Evolutionary conservation across 1,139 yeast species (phyloP), one percentile per base, ranked within the genome.

Genomic region (Geotrichum phurueaensis): DNA sequence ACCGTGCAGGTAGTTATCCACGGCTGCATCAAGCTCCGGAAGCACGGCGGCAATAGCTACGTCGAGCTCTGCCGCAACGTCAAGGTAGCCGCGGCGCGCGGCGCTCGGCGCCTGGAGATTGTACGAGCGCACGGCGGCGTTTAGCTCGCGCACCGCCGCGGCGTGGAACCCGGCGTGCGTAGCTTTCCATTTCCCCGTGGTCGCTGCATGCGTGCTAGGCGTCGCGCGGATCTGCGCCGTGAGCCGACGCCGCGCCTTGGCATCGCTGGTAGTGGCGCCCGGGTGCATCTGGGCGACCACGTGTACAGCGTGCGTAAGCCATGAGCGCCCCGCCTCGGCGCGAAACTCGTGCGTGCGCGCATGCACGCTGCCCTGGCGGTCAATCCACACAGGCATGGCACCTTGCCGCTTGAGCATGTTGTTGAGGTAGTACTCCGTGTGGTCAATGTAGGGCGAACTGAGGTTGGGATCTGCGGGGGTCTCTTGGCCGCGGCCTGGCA

Each of bases 341-440:
- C 90, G 72, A 61, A 88, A 82, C 0, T 69, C 68, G 1, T 66
- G 69, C 4, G 87, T 77, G 47, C 80, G 81, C 1, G 69, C 65
- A 56, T 80, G 81, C 3, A 89, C 79, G 3, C 81, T 78, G 54
- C 84, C 81, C 72, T 90, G 97, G 59, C 82, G 84, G 67, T 89
- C 96, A 39, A 90, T 85, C 96, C 96, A 90, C 0, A 96, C 95
- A 0, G 96, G 96, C 12, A 85, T 77, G 0, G 88, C 85, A 54
- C 89, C 91, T 71, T 90, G 96, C 53, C 83, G 81, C 65, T 83
- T 85, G 62, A 90, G 75, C 56, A 90, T 85, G 66, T 88, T 84
- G 64, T 85, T 86, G 70, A 90, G 75, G 69, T 88, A 89, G 67
- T 81, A 84, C 65, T 83, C 87, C 0, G 88, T 84, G 31, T 83